Conservation (phyloP, 768 basidiomycete genomes). For the Termitomyces sp. region DNA sequence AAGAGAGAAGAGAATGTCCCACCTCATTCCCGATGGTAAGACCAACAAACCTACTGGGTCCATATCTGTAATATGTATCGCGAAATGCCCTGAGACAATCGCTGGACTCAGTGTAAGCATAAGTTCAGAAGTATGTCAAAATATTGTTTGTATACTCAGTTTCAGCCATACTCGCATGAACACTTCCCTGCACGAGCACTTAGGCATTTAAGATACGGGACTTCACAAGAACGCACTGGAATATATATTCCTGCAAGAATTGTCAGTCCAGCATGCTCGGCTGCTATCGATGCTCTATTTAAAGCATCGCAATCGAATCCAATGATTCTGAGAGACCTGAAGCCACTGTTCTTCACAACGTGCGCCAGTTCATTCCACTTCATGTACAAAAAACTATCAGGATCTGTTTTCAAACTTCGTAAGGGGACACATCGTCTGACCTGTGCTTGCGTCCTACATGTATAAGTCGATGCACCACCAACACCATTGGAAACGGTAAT, state of each 20-base stretch:
- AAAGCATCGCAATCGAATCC: conserved; percentile 33
- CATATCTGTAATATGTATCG: conserved; percentile 22
- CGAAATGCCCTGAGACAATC: conserved; percentile 27
- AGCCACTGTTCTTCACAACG: conserved; percentile 22
- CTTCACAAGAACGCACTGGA: conserved; percentile 14
- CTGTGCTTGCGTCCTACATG: conserved; percentile 28
- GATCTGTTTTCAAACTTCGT: too few species aligned
- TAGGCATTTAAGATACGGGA: not conserved
- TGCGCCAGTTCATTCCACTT: conserved; percentile 29
- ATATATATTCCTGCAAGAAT: conserved; percentile 29
- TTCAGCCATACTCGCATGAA: not conserved
- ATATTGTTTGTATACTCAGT: not conserved
- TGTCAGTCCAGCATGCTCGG: conserved; percentile 21
- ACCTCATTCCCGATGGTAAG: conserved; percentile 32
- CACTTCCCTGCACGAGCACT: not conserved
- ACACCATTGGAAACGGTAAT: conserved; percentile 25
- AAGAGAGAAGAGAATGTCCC: not conserved
- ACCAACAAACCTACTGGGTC: conserved; percentile 23
- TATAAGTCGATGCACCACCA: conserved; percentile 19
- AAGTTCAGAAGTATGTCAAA: not conserved
- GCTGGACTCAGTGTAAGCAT: conserved; percentile 13
- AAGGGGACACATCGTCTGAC: conserved; percentile 10
- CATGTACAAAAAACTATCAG: not conserved
- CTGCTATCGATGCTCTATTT: conserved; percentile 25
- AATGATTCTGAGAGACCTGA: conserved; percentile 26